Conservation (phyloP, 164 flowering plant genomes). For the Litsea cubeba region DNA sequence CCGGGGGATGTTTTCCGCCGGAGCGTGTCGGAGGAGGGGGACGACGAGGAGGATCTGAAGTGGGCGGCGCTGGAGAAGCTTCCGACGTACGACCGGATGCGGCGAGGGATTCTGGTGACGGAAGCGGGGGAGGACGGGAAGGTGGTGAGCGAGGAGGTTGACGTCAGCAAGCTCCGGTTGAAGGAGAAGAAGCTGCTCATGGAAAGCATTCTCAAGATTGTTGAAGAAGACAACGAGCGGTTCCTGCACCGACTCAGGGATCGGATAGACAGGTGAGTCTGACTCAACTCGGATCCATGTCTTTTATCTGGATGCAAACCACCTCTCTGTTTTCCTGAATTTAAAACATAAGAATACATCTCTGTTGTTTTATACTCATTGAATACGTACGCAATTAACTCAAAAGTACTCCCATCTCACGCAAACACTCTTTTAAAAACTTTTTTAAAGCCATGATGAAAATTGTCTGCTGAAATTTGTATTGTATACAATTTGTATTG, state of each 20-base stretch:
- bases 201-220: constrained; percentile 41
- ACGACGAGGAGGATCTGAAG: constrained; percentile 49
- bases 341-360: too few species aligned
- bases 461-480: too few species aligned
- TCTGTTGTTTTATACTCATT: too few species aligned
- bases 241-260: constrained; percentile 37
- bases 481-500: too few species aligned
- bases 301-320: neutral
- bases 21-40: constrained; percentile 24
- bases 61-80: constrained; percentile 80
- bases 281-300: neutral
- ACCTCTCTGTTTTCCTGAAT: too few species aligned
- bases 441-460: too few species aligned
- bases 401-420: too few species aligned
- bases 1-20: constrained; percentile 31
- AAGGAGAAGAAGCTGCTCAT: constrained; percentile 42
- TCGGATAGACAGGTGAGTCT: constrained; percentile 48
- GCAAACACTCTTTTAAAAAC: too few species aligned
- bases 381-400: too few species aligned
- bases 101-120: constrained; percentile 32
- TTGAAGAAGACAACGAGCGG: constrained; percentile 50
- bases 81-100: constrained; percentile 56
- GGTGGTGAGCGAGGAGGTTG: constrained; percentile 40
- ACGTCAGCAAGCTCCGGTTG: constrained; percentile 36
- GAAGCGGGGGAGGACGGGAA: constrained; percentile 39